phyloP scores from a whole-genome alignment of 164 flowering plant species.

The Euptelea pleiosperma region DNA sequence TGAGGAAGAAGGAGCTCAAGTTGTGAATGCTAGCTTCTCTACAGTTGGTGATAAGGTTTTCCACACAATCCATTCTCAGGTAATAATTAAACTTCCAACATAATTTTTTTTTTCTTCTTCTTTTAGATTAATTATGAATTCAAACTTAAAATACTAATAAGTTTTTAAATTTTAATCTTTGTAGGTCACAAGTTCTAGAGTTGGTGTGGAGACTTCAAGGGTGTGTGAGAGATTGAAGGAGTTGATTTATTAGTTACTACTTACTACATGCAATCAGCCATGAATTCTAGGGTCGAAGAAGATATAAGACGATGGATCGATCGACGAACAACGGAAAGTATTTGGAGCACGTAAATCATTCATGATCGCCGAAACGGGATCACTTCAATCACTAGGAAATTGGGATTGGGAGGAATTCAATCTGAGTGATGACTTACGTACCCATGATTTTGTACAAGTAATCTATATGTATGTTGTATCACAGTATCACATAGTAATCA shows the following conservation, averaged over 20 bases:
- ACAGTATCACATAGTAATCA: no score
- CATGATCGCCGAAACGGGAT: no score
- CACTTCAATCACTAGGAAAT: no score
- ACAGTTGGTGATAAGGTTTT: constrained; percentile 34
- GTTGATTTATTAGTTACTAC: constrained; percentile 15
- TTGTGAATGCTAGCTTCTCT: constrained; percentile 36
- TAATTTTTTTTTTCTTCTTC: background rate
- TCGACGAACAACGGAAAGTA: background rate
- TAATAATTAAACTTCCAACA: background rate
- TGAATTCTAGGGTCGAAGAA: no score
- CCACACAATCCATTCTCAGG: constrained; percentile 29
- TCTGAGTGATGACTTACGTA: no score
- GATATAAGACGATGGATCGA: no score
- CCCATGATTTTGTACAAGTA: no score
- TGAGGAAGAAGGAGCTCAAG: constrained; percentile 52
- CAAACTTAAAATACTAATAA: background rate
- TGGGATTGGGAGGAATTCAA: no score
- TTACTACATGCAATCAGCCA: no score
- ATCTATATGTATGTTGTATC: no score
- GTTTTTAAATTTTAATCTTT: background rate
- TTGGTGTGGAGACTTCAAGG: constrained; percentile 51
- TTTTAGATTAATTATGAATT: no score
- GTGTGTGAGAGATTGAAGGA: constrained; percentile 39
- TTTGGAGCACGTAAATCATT: background rate
- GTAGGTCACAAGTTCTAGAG: constrained; percentile 45